Evolutionary conservation across 495 filamentous ascomycete genomes (phyloP).

Genomic region (Talaromyces trachyspermus): DNA sequence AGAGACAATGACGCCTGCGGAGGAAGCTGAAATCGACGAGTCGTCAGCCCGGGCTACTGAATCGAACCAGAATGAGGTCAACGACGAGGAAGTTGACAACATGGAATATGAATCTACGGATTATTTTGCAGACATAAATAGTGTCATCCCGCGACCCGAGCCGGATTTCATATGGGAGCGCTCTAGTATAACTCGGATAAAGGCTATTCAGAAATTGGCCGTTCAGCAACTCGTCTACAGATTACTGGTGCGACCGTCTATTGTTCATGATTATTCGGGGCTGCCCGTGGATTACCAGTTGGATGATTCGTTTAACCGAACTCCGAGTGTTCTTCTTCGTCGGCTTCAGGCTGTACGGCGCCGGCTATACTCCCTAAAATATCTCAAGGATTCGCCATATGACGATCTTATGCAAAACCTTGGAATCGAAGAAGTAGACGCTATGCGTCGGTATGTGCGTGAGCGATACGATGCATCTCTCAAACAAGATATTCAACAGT

Average conservation of each 20-base stretch:
- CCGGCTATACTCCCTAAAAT: slow-evolving; percentile 24
- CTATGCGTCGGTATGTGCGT: not conserved
- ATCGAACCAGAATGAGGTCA: slow-evolving; percentile 2
- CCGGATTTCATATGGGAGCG: slow-evolving; percentile 7
- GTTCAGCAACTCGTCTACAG: slow-evolving; percentile 38
- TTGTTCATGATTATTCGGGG: slow-evolving; percentile 35
- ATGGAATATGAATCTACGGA: slow-evolving; percentile 11
- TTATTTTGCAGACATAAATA: slow-evolving; percentile 22
- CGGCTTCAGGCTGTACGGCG: slow-evolving; percentile 15
- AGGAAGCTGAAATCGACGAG: not conserved
- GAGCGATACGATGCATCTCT: slow-evolving; percentile 25
- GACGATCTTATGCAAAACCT: slow-evolving; percentile 23
- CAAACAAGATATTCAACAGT: slow-evolving; percentile 23
- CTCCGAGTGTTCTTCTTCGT: slow-evolving; percentile 1
- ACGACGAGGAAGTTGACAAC: slow-evolving; percentile 11
- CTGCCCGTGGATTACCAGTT: slow-evolving; percentile 25
- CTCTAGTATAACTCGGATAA: slow-evolving; percentile 20
- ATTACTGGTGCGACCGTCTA: slow-evolving; percentile 29
- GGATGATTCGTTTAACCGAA: not conserved
- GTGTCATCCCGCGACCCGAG: slow-evolving; percentile 11
- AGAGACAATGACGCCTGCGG: too few relatives aligned
- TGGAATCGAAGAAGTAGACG: slow-evolving; percentile 4
- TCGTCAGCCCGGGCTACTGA: not conserved
- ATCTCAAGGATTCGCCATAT: slow-evolving; percentile 12
- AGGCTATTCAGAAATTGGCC: slow-evolving; percentile 35